phyloP scores from a whole-genome alignment of 73 alveolate genomes.

The Effrenium voratum region DNA sequence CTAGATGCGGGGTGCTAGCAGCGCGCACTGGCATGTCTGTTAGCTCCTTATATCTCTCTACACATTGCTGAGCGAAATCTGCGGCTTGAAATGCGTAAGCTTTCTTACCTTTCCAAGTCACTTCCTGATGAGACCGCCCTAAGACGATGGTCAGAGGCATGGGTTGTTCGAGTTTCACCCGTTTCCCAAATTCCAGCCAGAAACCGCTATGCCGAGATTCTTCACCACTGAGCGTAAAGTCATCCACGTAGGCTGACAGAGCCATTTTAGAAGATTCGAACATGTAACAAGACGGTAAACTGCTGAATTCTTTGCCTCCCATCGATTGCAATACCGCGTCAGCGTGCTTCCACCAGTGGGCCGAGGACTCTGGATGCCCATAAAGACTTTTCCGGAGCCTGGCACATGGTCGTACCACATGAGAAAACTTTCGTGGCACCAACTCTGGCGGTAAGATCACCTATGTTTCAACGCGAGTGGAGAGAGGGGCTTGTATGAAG shows the following conservation, averaged over 20 bases:
- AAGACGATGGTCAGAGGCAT: background rate
- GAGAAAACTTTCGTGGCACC: background rate
- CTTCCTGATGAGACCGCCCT: background rate
- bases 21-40: background rate
- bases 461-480: background rate
- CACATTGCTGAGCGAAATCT: conserved; percentile 15
- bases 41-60: background rate
- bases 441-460: background rate
- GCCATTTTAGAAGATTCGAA: background rate
- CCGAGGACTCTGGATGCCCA: conserved; percentile 16
- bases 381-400: background rate
- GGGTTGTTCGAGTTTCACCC: background rate
- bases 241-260: conserved; percentile 16
- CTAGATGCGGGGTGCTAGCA: background rate
- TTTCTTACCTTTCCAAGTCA: background rate
- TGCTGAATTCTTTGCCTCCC: too few relatives aligned
- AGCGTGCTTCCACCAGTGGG: background rate
- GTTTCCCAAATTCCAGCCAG: background rate
- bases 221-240: background rate
- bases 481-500: background rate
- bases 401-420: background rate
- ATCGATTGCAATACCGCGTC: background rate
- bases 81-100: background rate
- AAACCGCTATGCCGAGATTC: background rate
- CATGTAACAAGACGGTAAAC: background rate